phyloP scores from a whole-genome alignment of 2,329 filamentous ascomycete genomes.

The Monosporascus ibericus region DNA sequence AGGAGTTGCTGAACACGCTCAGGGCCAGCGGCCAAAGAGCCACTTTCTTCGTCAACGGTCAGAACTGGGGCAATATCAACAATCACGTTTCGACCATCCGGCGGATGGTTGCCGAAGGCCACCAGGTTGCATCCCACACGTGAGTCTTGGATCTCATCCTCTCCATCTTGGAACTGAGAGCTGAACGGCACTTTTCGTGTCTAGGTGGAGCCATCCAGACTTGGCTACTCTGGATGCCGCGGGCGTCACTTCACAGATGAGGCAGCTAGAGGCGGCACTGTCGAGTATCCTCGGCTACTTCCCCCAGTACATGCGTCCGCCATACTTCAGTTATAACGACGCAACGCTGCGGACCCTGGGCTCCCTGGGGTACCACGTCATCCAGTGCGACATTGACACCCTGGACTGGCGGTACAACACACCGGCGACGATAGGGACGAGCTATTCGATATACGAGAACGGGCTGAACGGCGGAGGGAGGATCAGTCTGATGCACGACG shows the following conservation, averaged over 20 bases:
- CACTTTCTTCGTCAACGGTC: constrained; percentile 28
- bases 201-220: constrained; percentile 39
- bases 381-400: constrained; percentile 40
- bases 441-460: constrained; percentile 24
- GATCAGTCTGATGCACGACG: constrained; percentile 31
- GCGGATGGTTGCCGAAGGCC: constrained; percentile 32
- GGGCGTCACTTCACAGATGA: constrained; percentile 34
- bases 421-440: constrained; percentile 20
- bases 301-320: constrained; percentile 48
- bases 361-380: constrained; percentile 42
- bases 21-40: constrained; percentile 7
- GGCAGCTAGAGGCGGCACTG: constrained; percentile 40
- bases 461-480: constrained; percentile 26
- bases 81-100: constrained; percentile 20
- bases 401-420: constrained; percentile 34
- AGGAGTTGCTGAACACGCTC: constrained; percentile 13
- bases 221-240: constrained; percentile 31
- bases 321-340: constrained; percentile 35
- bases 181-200: too few relatives aligned
- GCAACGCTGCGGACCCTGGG: constrained; percentile 29
- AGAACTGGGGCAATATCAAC: constrained; percentile 37
- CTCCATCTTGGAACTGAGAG: not conserved
- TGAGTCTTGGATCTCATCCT: constrained; percentile 11
- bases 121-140: constrained; percentile 45
- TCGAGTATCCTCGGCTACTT: constrained; percentile 40